These are phyloP conservation scores for Vicia sativa DNA, from an alignment of 306 rosid genomes.

Conservation along the genomic window DNA sequence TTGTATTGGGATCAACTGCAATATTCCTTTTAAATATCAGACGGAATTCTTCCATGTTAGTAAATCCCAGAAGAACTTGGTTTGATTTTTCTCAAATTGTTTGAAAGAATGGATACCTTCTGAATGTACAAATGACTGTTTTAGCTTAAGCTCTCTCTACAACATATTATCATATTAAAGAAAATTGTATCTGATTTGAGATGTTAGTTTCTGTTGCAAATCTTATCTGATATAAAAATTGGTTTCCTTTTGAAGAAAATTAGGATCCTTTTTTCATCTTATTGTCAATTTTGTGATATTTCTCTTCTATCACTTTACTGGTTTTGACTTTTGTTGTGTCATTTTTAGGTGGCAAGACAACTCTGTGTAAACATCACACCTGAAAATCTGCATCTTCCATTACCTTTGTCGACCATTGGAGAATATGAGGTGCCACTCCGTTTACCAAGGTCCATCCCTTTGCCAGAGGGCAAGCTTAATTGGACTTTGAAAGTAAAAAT, in stretches of 20 bases:
- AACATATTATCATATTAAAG: not conserved
- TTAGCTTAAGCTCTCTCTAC: not conserved
- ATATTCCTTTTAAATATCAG: not conserved
- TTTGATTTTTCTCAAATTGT: not conserved
- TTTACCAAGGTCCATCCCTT: slow-evolving; percentile 77
- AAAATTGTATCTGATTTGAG: not conserved
- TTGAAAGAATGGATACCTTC: not conserved
- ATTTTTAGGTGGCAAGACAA: slow-evolving; percentile 78
- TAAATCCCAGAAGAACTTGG: not conserved
- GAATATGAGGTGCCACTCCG: slow-evolving; percentile 85
- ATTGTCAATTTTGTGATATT: not conserved
- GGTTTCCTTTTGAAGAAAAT: slow-evolving; percentile 2
- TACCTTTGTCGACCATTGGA: slow-evolving; percentile 63
- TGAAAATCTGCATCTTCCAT: slow-evolving; percentile 52
- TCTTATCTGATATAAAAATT: not conserved
- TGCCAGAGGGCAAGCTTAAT: slow-evolving; percentile 77
- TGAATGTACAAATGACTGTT: not conserved
- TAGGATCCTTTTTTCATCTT: slow-evolving; percentile 13
- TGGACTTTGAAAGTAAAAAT: slow-evolving; percentile 79
- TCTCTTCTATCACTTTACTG: slow-evolving; percentile 6
- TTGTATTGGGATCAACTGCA: not conserved
- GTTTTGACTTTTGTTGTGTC: slow-evolving; percentile 27
- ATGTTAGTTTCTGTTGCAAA: slow-evolving; percentile 8
- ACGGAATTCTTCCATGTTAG: not conserved
- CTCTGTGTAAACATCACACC: slow-evolving; percentile 61